Evolutionary conservation across 2,329 filamentous ascomycete species (phyloP).

Genomic region (Huntiella omanensis): DNA sequence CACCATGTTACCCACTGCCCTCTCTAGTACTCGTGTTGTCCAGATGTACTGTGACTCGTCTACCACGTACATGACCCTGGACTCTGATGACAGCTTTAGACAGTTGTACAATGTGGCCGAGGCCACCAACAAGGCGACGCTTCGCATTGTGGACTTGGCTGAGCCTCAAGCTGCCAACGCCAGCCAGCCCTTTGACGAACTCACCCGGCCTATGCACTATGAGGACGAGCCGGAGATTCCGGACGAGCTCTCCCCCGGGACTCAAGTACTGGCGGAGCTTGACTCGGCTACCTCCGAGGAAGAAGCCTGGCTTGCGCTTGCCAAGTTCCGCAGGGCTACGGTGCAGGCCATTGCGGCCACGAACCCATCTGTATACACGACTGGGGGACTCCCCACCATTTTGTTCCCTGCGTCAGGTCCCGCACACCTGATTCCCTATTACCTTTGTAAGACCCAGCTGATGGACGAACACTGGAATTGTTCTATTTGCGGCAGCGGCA

Average conservation of each 20-base stretch:
- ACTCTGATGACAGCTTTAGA: constrained; percentile 76
- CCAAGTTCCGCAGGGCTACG: too few species aligned
- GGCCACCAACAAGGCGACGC: constrained; percentile 91
- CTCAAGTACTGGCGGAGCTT: background rate
- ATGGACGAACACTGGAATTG: constrained; percentile 83
- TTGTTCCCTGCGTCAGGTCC: constrained; percentile 14
- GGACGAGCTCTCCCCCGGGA: background rate
- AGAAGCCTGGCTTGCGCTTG: too few species aligned
- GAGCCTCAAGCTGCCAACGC: too few species aligned
- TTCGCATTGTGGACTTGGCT: constrained; percentile 39
- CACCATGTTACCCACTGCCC: constrained; percentile 29
- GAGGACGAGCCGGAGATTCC: too few species aligned
- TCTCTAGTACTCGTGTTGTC: constrained; percentile 35
- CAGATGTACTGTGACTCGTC: constrained; percentile 95
- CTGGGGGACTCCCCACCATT: constrained; percentile 4
- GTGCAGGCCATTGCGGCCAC: too few species aligned
- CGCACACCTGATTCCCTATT: constrained; percentile 80
- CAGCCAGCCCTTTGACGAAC: too few species aligned
- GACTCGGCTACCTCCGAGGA: too few species aligned
- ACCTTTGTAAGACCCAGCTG: constrained; percentile 65
- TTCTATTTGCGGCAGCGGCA: constrained; percentile 76
- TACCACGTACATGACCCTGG: constrained; percentile 58
- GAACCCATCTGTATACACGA: too few species aligned
- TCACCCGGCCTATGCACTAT: too few species aligned
- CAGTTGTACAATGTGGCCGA: constrained; percentile 92